Evolutionary conservation across 2,329 filamentous ascomycete species (phyloP), one percentile per base, ranked within the genome.

Genomic region (Colletotrichum sp.): DNA sequence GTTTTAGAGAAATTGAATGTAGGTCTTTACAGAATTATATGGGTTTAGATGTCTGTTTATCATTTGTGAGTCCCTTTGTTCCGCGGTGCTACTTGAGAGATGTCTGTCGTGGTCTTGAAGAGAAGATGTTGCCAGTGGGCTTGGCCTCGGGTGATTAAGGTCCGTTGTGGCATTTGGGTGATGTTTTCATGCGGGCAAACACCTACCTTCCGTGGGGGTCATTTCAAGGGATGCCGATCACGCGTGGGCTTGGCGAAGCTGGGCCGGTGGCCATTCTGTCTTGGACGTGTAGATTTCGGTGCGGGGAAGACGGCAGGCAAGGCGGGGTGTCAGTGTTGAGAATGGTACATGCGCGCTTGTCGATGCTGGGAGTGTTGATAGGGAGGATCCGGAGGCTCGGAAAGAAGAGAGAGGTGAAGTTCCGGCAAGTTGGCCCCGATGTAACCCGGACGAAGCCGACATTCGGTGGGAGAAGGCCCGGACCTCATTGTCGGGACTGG

Each of bases 1-100:
- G 63, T 64, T 71, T 63, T 62, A 62, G 59, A 75, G 39, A 75
- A 75, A 75, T 75, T 75, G 69, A 75, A 75, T 64, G 73, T 75
- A 75, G 73, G 69, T 75, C 60, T 63, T 64, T 15, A 62, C 18
- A 62, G 16, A 13, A 28, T 57, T 59, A 8, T 26, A 28, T 59
- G 55, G 52, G 21, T 28, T 59, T 18, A 4, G 13, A 28, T 26
- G n/a, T 21, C 12, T 34, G 18, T n/a, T 13, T 8, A 32, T n/a
- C n/a, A n/a, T 49, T 49, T 12, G 6, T 13, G 9, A n/a, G 44
- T 12, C 7, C n/a, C n/a, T 21, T 49, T 49, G 18, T 49, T 21
- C 44, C n/a, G 39, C 39, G n/a, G n/a, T 21, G 44, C 44, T 13
- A 12, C 7, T 21, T 21, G 44, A 49, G n/a, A 21, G 16, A 49